Base-by-base conservation (phyloP, 257 asterid genomes). In the Fraxinus excelsior region DNA sequence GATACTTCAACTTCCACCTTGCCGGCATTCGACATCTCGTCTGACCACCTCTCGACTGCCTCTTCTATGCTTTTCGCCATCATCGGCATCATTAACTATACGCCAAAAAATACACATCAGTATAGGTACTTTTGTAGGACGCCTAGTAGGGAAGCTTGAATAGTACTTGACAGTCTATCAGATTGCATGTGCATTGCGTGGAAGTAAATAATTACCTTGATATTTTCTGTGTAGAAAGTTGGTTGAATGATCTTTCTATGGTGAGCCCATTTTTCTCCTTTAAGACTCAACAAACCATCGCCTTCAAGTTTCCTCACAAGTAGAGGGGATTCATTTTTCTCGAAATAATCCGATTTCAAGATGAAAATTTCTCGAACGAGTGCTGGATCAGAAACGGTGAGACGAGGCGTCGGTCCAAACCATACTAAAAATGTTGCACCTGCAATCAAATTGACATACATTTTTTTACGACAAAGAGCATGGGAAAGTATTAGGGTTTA, bases 191-290 rank as follows among this genome's bases (percentile, higher is more conserved):
- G n/a, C n/a, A n/a, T 12, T 44, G 53, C 3, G 53, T 44, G 53
- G 6, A 44, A 44, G 6, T 10, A 40, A 40, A 0, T 0, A 77
- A 23, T 67, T 78, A 91, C 96, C 96, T 91, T 95, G 79, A 95
- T 96, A 84, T 95, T 95, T 79, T 93, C 90, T 2, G 90, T 84
- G 82, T 93, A 90, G 80, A 95, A 95, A 66, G 89, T 83, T 16
- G 96, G 99, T 67, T 91, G 93, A 42, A 95, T 80, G 65, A 93
- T 85, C 86, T 87, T 93, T 78, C 98, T 86, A 4, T 90, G 98
- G 88, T 93, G 89, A 83, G 98, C 96, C 99, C 98, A 95, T 86
- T 93, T 95, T 71, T 91, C 90, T 25, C 96, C 99, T 73, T 89
- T 86, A 66, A 95, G 96, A 42, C 87, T 95, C 64, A 90, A 70